phyloP scores from a whole-genome alignment of 2,329 filamentous ascomycete genomes.

The Gliomastix tumulicola region DNA sequence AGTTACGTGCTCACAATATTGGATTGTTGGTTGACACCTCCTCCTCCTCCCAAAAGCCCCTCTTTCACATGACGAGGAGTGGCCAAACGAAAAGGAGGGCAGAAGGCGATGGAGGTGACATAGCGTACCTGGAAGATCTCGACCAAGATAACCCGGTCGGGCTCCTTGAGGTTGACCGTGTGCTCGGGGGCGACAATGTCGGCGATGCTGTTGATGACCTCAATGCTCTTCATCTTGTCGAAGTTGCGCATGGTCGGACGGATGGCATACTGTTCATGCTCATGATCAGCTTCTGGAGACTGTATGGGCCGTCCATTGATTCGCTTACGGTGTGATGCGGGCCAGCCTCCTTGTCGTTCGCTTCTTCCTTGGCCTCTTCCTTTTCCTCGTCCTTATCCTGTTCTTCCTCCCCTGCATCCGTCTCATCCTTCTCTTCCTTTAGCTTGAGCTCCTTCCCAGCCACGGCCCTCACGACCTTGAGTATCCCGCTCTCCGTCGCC shows the following conservation, averaged over 20 bases:
- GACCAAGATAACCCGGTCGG: slow-evolving; percentile 72
- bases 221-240: slow-evolving; percentile 59
- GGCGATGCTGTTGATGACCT: slow-evolving; percentile 66
- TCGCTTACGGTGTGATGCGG: too few species aligned
- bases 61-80: too few species aligned
- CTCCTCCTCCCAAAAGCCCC: too few species aligned
- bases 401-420: too few species aligned
- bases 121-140: slow-evolving; percentile 70
- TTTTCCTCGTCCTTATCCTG: slow-evolving; percentile 20
- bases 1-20: too few species aligned
- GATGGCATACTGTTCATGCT: slow-evolving; percentile 72
- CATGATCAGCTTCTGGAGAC: too few species aligned
- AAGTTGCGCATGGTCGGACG: slow-evolving; percentile 71
- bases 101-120: slow-evolving; percentile 8
- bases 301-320: too few species aligned
- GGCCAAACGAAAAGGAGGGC: too few species aligned
- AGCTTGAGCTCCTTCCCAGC: slow-evolving; percentile 27
- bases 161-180: slow-evolving; percentile 70
- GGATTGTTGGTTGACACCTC: too few species aligned
- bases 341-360: too few species aligned
- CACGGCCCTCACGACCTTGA: slow-evolving; percentile 56
- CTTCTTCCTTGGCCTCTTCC: slow-evolving; percentile 4
- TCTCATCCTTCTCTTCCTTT: background rate
- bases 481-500: slow-evolving; percentile 62
- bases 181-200: slow-evolving; percentile 58